Base-by-base conservation (phyloP, 805 yeast genomes). In the Candida gorgasii region DNA sequence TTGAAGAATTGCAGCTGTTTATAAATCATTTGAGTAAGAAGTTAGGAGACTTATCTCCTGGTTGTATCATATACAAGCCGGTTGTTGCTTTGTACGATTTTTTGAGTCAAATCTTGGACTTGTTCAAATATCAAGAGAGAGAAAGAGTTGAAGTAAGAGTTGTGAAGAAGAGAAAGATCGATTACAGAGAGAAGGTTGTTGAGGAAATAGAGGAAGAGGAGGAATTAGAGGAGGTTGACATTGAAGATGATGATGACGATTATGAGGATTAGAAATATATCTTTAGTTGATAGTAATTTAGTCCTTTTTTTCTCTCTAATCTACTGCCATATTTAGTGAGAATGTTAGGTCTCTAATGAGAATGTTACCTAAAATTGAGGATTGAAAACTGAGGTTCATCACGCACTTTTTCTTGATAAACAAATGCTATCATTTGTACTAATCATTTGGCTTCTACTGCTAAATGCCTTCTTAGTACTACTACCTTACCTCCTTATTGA, bases 81-180 rank as follows among this genome's bases (percentile, higher is more conserved):
- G 45, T 57, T 2, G 33, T 49, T 19, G 51, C 60, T 39, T 45
- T 70, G 49, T 52, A 55, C 46, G 61, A 60, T 18, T 64, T 65
- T 44, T 51, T 69, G 14, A 43, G 51, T 8, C 52, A 51, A 12
- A 41, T 64, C 2, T 45, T 58, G n/a, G 65, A 67, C 1, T 49
- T 67, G 14, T 38, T 68, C 16, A 42, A 38, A 28, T 51, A 54
- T 30, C 68, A 63, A 42, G 66, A 62, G 32, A 39, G 40, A 15
- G 23, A 33, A 26, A 20, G 30, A 17, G n/a, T 29, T 5, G 29
- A 13, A 14, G 44, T 43, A 4, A 49, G 60, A 45, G 26, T 50
- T 7, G 39, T 51, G 3, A 47, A 61, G 39, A 54, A 52, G 24
- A 53, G 48, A 40, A 34, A 31, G 3, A 44, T 56, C 1, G 54